Conservation (phyloP, 2,329 filamentous ascomycete species). For the Penicillium brasilianum region DNA sequence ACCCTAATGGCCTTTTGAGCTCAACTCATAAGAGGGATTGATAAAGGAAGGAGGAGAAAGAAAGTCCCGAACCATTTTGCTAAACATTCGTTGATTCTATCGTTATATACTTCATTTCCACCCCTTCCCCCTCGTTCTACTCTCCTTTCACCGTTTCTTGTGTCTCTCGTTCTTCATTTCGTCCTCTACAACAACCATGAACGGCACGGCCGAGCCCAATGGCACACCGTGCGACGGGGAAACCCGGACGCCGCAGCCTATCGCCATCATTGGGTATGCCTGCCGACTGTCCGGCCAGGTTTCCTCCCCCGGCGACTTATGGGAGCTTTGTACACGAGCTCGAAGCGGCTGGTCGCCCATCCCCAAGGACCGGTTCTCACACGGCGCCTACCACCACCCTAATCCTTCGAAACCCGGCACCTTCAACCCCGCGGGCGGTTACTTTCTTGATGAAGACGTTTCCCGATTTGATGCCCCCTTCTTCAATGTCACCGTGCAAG, state of each 20-base stretch:
- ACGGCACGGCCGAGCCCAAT: conserved; percentile 14
- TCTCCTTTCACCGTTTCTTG: conserved; percentile 3
- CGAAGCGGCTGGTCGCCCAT: conserved; percentile 31
- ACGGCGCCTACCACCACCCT: conserved; percentile 30
- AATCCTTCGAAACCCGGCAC: conserved; percentile 30
- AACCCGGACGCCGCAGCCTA: conserved; percentile 18
- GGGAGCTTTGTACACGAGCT: conserved; percentile 31
- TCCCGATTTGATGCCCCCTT: conserved; percentile 35
- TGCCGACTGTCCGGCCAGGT: conserved; percentile 34
- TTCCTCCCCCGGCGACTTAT: conserved; percentile 29
- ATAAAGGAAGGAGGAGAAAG: background rate
- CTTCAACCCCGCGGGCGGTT: conserved; percentile 31
- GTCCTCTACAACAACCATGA: conserved; percentile 13
- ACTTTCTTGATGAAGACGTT: conserved; percentile 35
- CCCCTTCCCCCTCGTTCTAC: background rate
- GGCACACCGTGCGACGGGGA: conserved; percentile 14
- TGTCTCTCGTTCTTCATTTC: background rate
- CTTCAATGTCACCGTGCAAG: conserved; percentile 32
- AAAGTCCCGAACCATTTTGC: background rate
- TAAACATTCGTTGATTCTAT: background rate
- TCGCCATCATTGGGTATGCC: conserved; percentile 34
- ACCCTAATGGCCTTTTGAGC: conserved; percentile 6
- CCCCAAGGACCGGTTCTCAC: conserved; percentile 29
- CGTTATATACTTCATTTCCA: conserved; percentile 1
- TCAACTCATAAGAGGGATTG: background rate